A percentile compares a stretch with the other conserved stretches of the same genome.
These are phyloP conservation scores for Pythium myriotylum DNA, from an alignment of 352 stramenopile genomes.

Conservation along the genomic window DNA sequence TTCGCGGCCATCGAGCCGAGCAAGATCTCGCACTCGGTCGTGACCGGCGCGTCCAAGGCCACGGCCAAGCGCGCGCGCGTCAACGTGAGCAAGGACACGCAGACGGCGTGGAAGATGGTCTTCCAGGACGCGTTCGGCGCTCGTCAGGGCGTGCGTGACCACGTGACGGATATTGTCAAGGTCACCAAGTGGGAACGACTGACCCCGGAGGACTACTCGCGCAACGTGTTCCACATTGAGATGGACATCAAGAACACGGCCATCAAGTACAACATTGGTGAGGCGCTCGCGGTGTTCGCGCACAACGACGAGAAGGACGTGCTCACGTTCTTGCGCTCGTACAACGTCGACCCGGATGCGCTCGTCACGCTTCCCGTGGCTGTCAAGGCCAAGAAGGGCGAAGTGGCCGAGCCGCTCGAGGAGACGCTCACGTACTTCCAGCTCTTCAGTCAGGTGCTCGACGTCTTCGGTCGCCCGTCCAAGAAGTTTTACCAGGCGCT, in stretches of 20 bases:
- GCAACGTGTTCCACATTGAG: slow-evolving; percentile 88
- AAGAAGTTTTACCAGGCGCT: slow-evolving; percentile 88
- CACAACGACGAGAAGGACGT: slow-evolving; percentile 84
- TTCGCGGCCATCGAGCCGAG: slow-evolving; percentile 39
- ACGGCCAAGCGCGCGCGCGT: slow-evolving; percentile 45
- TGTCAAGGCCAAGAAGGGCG: slow-evolving; percentile 56
- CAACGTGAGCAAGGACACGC: slow-evolving; percentile 53
- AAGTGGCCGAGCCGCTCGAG: slow-evolving; percentile 37
- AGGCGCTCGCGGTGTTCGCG: slow-evolving; percentile 81
- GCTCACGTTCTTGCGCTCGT: slow-evolving; percentile 66
- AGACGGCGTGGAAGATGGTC: slow-evolving; percentile 68
- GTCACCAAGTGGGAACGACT: slow-evolving; percentile 83
- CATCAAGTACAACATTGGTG: slow-evolving; percentile 86
- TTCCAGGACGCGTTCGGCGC: slow-evolving; percentile 64
- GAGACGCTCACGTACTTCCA: slow-evolving; percentile 82
- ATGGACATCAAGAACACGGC: slow-evolving; percentile 82
- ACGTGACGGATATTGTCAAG: slow-evolving; percentile 69
- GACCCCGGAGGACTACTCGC: slow-evolving; percentile 77
- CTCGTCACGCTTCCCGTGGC: slow-evolving; percentile 68
- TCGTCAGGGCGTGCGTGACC: slow-evolving; percentile 56
- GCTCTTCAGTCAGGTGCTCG: slow-evolving; percentile 80
- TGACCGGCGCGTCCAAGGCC: slow-evolving; percentile 20
- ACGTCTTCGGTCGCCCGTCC: slow-evolving; percentile 80
- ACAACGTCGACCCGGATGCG: slow-evolving; percentile 65
- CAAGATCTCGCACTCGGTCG: slow-evolving; percentile 53